A percentile compares a stretch with the other conserved stretches of the same genome.
phyloP scores from a whole-genome alignment of 305 asterid species.

The Fraxinus baroniana region DNA sequence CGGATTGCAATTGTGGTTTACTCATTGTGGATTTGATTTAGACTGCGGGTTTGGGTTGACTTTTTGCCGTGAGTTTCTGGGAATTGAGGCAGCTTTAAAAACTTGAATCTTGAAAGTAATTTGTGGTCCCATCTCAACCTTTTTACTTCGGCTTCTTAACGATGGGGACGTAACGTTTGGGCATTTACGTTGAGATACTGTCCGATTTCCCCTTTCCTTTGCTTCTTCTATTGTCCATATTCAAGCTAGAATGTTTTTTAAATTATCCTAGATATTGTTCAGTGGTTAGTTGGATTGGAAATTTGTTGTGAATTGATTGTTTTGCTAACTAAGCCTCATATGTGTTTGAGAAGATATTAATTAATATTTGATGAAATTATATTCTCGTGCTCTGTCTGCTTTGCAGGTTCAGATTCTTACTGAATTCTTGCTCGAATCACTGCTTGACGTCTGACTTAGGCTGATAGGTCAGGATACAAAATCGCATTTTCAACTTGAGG shows the following conservation, averaged over 20 bases:
- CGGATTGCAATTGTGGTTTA: conserved; percentile 18
- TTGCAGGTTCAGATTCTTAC: conserved; percentile 42
- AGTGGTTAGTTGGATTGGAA: not conserved
- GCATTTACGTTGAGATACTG: not conserved
- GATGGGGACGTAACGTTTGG: conserved; percentile 13
- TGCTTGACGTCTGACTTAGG: conserved; percentile 27
- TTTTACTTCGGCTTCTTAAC: conserved; percentile 8
- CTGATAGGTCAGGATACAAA: conserved; percentile 24
- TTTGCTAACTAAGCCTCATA: not conserved
- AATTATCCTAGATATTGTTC: conserved; percentile 7
- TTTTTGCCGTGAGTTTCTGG: conserved; percentile 26
- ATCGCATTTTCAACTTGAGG: conserved; percentile 25
- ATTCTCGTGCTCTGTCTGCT: conserved; percentile 14
- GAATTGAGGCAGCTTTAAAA: conserved; percentile 29
- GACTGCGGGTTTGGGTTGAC: conserved; percentile 27
- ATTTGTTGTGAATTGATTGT: conserved; percentile 1
- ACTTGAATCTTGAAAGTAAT: conserved; percentile 24
- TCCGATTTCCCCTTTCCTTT: not conserved
- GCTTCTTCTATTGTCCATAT: not conserved
- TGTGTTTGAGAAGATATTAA: not conserved
- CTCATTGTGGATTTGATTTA: conserved; percentile 23
- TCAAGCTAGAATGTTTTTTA: not conserved
- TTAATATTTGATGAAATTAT: conserved; percentile 3
- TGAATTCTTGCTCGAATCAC: conserved; percentile 31
- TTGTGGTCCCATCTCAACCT: conserved; percentile 5